Base-by-base conservation (phyloP, 768 basidiomycete genomes). In the Tulasnella sp. region DNA sequence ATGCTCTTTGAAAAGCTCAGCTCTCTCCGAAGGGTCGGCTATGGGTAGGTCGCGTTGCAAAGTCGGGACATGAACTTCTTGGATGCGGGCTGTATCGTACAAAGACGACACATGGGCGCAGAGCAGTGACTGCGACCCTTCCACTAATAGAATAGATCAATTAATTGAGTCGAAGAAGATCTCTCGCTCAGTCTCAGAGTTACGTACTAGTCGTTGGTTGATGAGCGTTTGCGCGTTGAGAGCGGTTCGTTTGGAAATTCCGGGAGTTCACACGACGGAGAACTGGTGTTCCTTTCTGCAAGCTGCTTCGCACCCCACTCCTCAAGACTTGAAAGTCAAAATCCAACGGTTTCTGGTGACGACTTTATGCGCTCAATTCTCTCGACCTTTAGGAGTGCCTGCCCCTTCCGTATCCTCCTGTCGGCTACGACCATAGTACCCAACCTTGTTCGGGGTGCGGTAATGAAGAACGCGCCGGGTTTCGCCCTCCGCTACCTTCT, bases 1-100 rank as follows among this genome's bases (percentile, higher is more conserved):
- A 86, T 96, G 94, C 83, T 94, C 92, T 15, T 87, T 83, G 69
- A 89, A 90, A 10, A 87, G 84, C 82, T 86, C 85, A 15, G 79
- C 82, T 51, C 20, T 70, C 32, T 70, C 69, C 0, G 85, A 82
- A n/a, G 84, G 81, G 42, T 87, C 81, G 26, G 88, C 86, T 44
- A 90, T 82, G 55, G 89, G 88, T 4, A 87, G 81, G 77, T 89
- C 87, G 79, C 87, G 87, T 78, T 89, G 89, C 75, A 87, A 84
- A 9, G 93, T 92, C 29, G 77, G 72, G 71, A 78, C 73, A 18
- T 73, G 23, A 48, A 78, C 35, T 26, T 44, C 35, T 40, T 74
- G 46, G 13, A 61, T 35, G 48, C 37, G 72, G 55, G 71, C 35
- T 3, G 55, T 39, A 39, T 61, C 37, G 46, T 32, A 69, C n/a